Conservation (phyloP, 495 filamentous ascomycete genomes). For the Penicillium goetzii region DNA sequence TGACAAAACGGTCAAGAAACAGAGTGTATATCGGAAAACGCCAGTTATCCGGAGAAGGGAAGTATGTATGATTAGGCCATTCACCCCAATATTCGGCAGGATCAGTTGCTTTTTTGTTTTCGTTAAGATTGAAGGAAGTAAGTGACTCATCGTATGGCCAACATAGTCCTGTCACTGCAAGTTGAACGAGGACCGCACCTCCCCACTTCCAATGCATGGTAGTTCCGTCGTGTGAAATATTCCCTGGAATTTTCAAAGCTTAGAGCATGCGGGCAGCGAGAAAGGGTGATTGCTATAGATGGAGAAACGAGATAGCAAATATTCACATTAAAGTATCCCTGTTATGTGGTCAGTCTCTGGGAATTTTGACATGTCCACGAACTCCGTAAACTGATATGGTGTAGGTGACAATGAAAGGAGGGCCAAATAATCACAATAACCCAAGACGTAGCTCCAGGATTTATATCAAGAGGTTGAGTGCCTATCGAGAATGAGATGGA, state of each 20-base stretch:
- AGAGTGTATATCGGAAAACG: conserved; percentile 73
- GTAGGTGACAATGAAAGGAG: neutral
- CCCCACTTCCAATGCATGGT: conserved; percentile 42
- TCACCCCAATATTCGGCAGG: conserved; percentile 65
- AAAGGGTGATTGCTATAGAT: neutral
- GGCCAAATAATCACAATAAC: neutral
- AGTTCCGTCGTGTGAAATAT: neutral
- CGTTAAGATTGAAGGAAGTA: conserved; percentile 64
- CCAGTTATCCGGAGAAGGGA: conserved; percentile 67
- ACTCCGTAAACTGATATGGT: neutral
- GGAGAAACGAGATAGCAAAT: neutral
- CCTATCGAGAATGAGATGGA: neutral
- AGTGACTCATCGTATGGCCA: conserved; percentile 61
- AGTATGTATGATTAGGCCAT: conserved; percentile 60
- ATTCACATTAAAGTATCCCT: neutral
- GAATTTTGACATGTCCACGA: neutral
- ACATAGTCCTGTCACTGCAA: conserved; percentile 35
- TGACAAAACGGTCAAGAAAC: conserved; percentile 71
- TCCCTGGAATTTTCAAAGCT: neutral
- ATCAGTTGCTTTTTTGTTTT: conserved; percentile 58
- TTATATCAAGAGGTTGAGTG: neutral
- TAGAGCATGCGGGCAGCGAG: neutral
- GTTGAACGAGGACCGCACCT: conserved; percentile 34
- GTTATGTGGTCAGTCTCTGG: neutral
- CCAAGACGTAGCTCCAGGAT: neutral